Evolutionary conservation across 495 filamentous ascomycete species (phyloP), one percentile per base, ranked within the genome.

Genomic region (Wilcoxina mikolae): DNA sequence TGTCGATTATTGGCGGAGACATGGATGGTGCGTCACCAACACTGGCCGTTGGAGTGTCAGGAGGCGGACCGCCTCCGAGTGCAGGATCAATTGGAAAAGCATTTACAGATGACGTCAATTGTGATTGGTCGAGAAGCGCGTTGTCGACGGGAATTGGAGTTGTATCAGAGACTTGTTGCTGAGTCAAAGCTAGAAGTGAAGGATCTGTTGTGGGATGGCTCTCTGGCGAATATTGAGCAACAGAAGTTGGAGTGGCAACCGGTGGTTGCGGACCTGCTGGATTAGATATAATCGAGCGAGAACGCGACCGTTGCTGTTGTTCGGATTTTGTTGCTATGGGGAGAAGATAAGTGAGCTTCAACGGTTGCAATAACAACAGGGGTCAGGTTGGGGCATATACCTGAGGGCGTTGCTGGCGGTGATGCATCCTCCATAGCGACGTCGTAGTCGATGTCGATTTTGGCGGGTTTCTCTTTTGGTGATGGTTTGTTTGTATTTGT

Each of bases 151-250:
- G 60, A 2, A 59, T 24, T 9, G 46, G 11, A 29, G 60, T 20
- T 62, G 60, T 20, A 51, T 64, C 60, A 22, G 59, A 48, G 27
- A 65, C 59, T 53, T 65, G 62, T 41, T 64, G 57, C 26, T 65
- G 62, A 26, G 62, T 59, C 51, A 65, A 55, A 35, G 61, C 62
- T 26, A 65, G 53, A 4, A 65, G 61, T 43, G 62, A 64, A 3
- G 62, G 62, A 51, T 65, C 61, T 38, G 62, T 65, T 39, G 64
- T 56, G 48, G 62, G 62, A 63, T 65, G 62, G n/a, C 52, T 64
- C 49, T 64, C 61, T 29, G 64, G 62, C 29, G 64, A 65, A 48
- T 64, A 65, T 31, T 64, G 62, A 15, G 55, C 51, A 15, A 28
- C 28, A n/a, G 49, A 38, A 15, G n/a, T 39, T 11, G 49, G 49